Conservation (phyloP, 495 filamentous ascomycete species). For the Xylaria bambusicola region DNA sequence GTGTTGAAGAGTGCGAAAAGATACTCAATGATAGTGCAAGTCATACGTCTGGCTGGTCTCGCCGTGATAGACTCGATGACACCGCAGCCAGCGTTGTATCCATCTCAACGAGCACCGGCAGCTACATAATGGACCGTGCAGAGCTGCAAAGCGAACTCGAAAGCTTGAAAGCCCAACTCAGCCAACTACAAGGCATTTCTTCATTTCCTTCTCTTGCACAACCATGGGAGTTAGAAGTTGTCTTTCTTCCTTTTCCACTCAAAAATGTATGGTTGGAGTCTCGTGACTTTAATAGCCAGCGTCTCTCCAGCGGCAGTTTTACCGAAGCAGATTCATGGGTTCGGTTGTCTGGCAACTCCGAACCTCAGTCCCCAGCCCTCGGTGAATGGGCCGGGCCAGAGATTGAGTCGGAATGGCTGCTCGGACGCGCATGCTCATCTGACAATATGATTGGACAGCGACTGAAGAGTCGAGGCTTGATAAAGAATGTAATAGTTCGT, state of each 20-base stretch:
- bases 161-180: constrained; percentile 56
- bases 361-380: constrained; percentile 45
- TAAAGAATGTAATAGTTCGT: constrained; percentile 58
- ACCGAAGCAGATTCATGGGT: constrained; percentile 59
- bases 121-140: constrained; percentile 32
- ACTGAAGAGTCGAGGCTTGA: constrained; percentile 65
- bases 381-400: constrained; percentile 49
- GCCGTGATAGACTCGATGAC: constrained; percentile 35
- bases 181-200: constrained; percentile 53
- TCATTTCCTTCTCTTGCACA: constrained; percentile 55
- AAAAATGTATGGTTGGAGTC: constrained; percentile 62
- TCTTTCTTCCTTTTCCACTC: constrained; percentile 68
- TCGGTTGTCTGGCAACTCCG: constrained; percentile 51
- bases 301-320: constrained; percentile 38
- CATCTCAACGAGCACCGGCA: constrained; percentile 45
- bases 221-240: constrained; percentile 70
- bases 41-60: constrained; percentile 38
- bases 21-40: constrained; percentile 47
- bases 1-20: constrained; percentile 62
- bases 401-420: constrained; percentile 52
- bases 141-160: constrained; percentile 56
- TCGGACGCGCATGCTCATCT: constrained; percentile 58
- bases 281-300: constrained; percentile 48
- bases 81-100: constrained; percentile 47
- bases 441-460: constrained; percentile 59